Evolutionary conservation across 2,329 filamentous ascomycete genomes (phyloP), one percentile per base, ranked within the genome.

Genomic region (Alternaria postmessia): DNA sequence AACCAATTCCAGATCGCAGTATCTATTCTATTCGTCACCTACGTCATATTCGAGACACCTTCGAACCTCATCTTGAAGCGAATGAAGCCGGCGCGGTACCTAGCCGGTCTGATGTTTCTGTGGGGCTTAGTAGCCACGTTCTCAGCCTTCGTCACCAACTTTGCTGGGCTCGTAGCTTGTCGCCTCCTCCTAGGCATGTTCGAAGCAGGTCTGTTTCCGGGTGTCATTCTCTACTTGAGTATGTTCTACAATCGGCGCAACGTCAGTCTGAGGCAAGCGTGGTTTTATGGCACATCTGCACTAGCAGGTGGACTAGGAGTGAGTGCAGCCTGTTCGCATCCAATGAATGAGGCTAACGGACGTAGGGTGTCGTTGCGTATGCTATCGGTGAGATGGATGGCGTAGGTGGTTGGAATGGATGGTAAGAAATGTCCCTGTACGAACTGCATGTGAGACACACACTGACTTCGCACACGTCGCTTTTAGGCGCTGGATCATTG

Each of bases 231-330:
- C 1, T 74, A 73, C 30, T 53, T 74, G 7, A 68, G 61, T 3
- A 74, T 70, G 62, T 75, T 71, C 28, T 74, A 74, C 57, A 71
- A 72, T 43, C 68, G 67, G 41, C 59, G 57, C n/a, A 68, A 86
- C 83, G 73, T 84, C 78, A 79, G 85, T 7, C 81, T 85, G 56
- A 79, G 85, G 34, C 65, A 71, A 5, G 84, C 84, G 1, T 83
- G 85, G 56, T 85, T 86, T 70, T 82, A 85, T n/a, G 83, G 81
- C 4, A 81, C 84, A 4, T 81, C 83, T 3, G 83, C 81, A 30
- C 80, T 87, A 54, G 81, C 85, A 3, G 85, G 85, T 4, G 84
- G 84, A 7, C 84, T 87, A 38, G 85, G 85, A 6, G 73, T 59
- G 24, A 56, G 57, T 51, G 22, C 14, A 9, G 9, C 18, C 1